These are phyloP conservation scores for Cladophialophora immunda DNA, from an alignment of 2,329 filamentous ascomycete species.

Conservation along the genomic window DNA sequence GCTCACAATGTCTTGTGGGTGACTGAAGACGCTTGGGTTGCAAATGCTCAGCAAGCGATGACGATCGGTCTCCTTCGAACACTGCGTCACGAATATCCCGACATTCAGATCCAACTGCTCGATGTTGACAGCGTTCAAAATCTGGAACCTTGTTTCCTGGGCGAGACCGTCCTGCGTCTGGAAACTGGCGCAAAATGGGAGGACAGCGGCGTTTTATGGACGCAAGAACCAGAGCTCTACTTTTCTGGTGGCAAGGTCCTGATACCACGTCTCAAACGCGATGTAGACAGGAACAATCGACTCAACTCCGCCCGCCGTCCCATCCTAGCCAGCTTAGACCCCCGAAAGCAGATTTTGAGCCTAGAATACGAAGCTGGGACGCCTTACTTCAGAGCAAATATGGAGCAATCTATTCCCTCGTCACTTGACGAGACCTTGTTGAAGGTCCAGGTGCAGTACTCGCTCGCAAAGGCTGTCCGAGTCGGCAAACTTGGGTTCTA, in stretches of 20 bases:
- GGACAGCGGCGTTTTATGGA: conserved; percentile 42
- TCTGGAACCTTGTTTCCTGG: background rate
- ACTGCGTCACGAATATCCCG: conserved; percentile 19
- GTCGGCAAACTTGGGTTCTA: conserved; percentile 18
- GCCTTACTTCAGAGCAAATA: background rate
- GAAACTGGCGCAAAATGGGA: conserved; percentile 13
- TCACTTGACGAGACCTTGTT: conserved; percentile 1
- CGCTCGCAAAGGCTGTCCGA: conserved; percentile 19
- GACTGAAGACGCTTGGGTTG: conserved; percentile 4
- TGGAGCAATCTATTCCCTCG: background rate
- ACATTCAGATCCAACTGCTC: conserved; percentile 17
- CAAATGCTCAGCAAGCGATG: conserved; percentile 6
- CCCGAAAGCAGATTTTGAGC: background rate
- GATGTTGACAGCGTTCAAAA: conserved; percentile 10
- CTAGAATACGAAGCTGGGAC: background rate
- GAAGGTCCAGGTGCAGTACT: conserved; percentile 19
- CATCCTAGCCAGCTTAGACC: background rate
- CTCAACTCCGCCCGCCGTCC: conserved; percentile 38
- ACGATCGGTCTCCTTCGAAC: conserved; percentile 15
- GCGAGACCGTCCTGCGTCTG: conserved; percentile 4
- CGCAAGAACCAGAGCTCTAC: conserved; percentile 44
- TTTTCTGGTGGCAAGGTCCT: conserved; percentile 40
- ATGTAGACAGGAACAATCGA: conserved; percentile 36
- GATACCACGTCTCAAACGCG: conserved; percentile 45
- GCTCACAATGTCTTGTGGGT: conserved; percentile 15